phyloP scores from a whole-genome alignment of 768 basidiomycete genomes.

The Royoungia palumana region DNA sequence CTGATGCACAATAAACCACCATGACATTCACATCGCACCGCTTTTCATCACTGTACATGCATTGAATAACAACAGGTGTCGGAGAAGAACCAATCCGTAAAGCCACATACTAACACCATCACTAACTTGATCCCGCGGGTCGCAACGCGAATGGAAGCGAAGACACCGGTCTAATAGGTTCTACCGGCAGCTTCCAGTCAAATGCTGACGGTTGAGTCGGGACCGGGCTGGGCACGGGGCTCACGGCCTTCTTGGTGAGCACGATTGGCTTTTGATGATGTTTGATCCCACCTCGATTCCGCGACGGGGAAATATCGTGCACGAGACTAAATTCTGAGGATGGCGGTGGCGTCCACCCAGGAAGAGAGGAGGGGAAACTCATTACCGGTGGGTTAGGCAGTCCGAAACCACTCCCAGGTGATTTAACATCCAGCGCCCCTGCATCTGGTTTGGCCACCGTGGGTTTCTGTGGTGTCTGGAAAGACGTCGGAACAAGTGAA shows the following conservation, averaged over 20 bases:
- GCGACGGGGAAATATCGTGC: slow-evolving; percentile 20
- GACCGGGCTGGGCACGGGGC: not conserved
- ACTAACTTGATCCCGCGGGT: slow-evolving; percentile 15
- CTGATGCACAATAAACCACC: no score
- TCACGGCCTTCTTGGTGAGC: slow-evolving; percentile 24
- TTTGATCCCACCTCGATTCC: slow-evolving; percentile 24
- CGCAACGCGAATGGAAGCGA: slow-evolving; percentile 25
- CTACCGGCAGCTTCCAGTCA: slow-evolving; percentile 22
- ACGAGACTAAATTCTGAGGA: slow-evolving; percentile 14
- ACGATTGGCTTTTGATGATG: slow-evolving; percentile 36
- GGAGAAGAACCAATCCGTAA: no score
- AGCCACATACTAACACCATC: not conserved
- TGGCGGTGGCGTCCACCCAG: slow-evolving; percentile 23
- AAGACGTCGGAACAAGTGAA: slow-evolving; percentile 20
- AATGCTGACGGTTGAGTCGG: slow-evolving; percentile 15
- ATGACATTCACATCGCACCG: no score
- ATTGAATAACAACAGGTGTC: no score
- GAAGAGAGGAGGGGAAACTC: slow-evolving; percentile 24
- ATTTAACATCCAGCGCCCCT: slow-evolving; percentile 2
- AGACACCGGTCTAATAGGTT: slow-evolving; percentile 21
- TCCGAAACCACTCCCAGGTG: slow-evolving; percentile 2
- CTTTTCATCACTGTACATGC: not conserved
- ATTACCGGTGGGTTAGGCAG: slow-evolving; percentile 20
- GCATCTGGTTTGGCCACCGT: slow-evolving; percentile 4
- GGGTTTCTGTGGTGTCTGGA: slow-evolving; percentile 29